Evolutionary conservation across 1,284 basidiomycete species (phyloP).

Genomic region (Lentinula novae-zelandiae): DNA sequence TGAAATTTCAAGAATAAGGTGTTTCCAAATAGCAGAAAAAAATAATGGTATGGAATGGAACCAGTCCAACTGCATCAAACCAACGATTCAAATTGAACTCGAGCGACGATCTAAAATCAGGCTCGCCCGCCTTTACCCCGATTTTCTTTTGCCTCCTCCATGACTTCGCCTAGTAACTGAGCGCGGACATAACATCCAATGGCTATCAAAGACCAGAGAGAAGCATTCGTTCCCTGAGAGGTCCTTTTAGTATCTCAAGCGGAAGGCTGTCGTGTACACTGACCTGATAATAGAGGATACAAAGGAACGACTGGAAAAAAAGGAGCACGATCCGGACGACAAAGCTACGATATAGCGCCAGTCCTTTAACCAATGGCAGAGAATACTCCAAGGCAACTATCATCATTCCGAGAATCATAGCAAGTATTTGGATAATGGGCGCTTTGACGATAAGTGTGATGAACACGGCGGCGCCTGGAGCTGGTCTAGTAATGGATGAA

Average conservation of each 20-base stretch:
- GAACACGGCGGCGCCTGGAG: constrained; percentile 59
- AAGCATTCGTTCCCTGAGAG: constrained; percentile 69
- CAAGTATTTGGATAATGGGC: constrained; percentile 67
- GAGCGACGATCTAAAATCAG: constrained; percentile 31
- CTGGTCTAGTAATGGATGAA: constrained; percentile 44
- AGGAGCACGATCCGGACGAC: constrained; percentile 61
- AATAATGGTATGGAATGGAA: constrained; percentile 12
- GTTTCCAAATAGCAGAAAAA: background rate
- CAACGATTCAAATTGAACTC: constrained; percentile 23
- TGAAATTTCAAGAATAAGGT: background rate
- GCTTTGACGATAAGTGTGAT: constrained; percentile 68
- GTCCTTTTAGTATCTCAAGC: background rate
- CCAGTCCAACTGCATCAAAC: constrained; percentile 15
- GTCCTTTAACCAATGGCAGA: constrained; percentile 50
- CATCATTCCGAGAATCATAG: constrained; percentile 54
- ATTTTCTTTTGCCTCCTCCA: constrained; percentile 63
- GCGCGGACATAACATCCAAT: constrained; percentile 62
- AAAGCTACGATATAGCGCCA: constrained; percentile 62
- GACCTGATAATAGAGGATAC: constrained; percentile 78
- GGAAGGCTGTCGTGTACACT: constrained; percentile 17
- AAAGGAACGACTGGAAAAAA: constrained; percentile 60
- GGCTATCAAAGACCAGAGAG: constrained; percentile 70
- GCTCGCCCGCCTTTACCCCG: constrained; percentile 54
- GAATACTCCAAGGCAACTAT: constrained; percentile 70
- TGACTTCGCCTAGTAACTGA: constrained; percentile 57